Evolutionary conservation across 345 rosid genomes (phyloP), one percentile per base, ranked within the genome.

Genomic region (Cardiospermum halicacabum): DNA sequence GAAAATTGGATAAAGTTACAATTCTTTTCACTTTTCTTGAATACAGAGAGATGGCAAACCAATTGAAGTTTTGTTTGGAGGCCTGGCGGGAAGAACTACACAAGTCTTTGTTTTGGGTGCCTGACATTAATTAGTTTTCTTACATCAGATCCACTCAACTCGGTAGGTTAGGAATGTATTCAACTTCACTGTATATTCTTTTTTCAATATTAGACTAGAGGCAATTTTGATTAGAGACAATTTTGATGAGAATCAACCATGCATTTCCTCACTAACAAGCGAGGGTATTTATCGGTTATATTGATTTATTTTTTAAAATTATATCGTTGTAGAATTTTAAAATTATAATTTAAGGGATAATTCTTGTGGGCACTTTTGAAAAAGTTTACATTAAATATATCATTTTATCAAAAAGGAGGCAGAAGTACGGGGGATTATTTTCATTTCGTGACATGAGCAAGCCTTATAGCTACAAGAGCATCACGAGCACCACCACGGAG

Each of bases 141-240:
- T 57, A 56, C 53, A 32, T 64, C 53, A 66, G 39, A 49, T 27
- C n/a, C 57, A 67, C 61, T 60, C 51, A 58, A n/a, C 48, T 45
- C 18, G 40, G 39, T 40, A 31, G 30, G 54, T 22, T 27, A 10
- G 22, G 40, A 53, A 48, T 72, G 66, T 32, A 70, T 70, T 69
- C 58, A 53, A 57, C 62, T 13, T 58, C 43, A 42, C 39, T 80
- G 77, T 77, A 74, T 65, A 80, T 76, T 76, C 65, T 50, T 39
- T 22, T 11, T 4, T 24, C 8, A 18, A 34, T 47, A 56, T 16
- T 64, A 56, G n/a, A n/a, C n/a, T n/a, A n/a, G 56, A 58, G 61
- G 61, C 63, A 72, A 65, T 75, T 72, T 75, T 70, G 67, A 27
- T 64, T 4, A 58, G 53, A 34, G 6, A 7, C 39, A 34, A 34